Conservation (phyloP, 169 alveolate genomes). For the Blepharisma undulans region DNA sequence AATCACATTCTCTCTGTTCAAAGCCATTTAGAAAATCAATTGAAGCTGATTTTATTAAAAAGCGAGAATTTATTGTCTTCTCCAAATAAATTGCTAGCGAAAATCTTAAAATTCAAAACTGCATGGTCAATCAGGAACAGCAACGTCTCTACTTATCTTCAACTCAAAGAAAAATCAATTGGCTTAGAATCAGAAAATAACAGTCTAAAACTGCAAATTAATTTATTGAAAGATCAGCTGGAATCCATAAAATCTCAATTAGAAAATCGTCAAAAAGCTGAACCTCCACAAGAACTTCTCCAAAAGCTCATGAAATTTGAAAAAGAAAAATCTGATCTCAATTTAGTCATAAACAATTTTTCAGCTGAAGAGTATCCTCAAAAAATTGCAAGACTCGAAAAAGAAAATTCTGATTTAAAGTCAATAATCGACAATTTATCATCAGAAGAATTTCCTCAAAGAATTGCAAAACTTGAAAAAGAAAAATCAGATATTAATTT, state of each 20-base stretch:
- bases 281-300: background rate
- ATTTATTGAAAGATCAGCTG: background rate
- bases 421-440: background rate
- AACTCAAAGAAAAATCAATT: background rate
- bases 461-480: background rate
- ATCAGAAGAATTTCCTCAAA: background rate
- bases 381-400: background rate
- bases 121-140: background rate
- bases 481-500: background rate
- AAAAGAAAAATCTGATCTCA: background rate
- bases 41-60: background rate
- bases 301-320: background rate
- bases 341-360: background rate
- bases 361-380: background rate
- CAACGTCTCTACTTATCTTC: background rate
- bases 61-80: background rate
- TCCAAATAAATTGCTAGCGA: background rate
- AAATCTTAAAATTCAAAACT: background rate
- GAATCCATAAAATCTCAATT: background rate
- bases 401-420: background rate
- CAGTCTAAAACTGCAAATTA: background rate
- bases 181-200: background rate
- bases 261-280: background rate
- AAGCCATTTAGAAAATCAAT: background rate
- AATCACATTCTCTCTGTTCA: background rate